Evolutionary conservation across 495 filamentous ascomycete species (phyloP).

Genomic region (Venustampulla echinocandica): DNA sequence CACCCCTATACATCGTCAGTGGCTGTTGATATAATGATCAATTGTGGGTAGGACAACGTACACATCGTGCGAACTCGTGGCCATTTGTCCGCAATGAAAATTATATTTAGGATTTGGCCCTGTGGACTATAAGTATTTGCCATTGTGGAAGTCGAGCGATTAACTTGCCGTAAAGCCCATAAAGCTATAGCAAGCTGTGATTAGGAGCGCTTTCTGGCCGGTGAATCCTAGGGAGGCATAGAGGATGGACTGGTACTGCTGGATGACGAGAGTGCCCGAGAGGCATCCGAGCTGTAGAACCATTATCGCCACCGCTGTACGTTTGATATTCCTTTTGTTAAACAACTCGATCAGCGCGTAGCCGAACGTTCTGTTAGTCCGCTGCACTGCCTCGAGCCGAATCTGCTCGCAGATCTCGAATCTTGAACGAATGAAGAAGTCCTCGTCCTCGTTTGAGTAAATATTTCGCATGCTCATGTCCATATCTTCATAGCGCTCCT

Average conservation of each 20-base stretch:
- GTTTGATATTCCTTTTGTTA: neutral
- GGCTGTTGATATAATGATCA: neutral
- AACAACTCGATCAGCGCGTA: slow-evolving; percentile 1
- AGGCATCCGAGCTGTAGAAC: neutral
- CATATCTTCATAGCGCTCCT: slow-evolving; percentile 5
- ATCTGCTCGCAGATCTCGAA: neutral
- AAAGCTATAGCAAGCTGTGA: slow-evolving; percentile 7
- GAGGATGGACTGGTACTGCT: slow-evolving; percentile 12
- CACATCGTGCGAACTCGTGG: slow-evolving; percentile 9
- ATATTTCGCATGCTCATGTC: neutral
- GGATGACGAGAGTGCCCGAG: neutral
- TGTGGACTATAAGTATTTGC: slow-evolving; percentile 15
- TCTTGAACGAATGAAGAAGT: neutral
- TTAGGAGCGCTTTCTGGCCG: slow-evolving; percentile 9
- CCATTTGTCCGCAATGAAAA: slow-evolving; percentile 14
- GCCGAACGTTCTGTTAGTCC: neutral
- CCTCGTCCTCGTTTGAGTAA: neutral
- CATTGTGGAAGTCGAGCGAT: slow-evolving; percentile 9
- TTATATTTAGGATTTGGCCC: slow-evolving; percentile 6
- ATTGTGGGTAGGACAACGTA: neutral
- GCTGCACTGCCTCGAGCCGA: slow-evolving; percentile 1
- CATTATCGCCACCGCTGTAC: neutral
- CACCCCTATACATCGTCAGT: slow-evolving; percentile 1
- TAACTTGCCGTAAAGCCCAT: neutral
- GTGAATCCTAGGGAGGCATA: slow-evolving; percentile 13